A percentile compares a stretch with the other conserved stretches of the same genome.
These are phyloP conservation scores for Suillus placidus DNA, from an alignment of 768 basidiomycete species.

Conservation along the genomic window DNA sequence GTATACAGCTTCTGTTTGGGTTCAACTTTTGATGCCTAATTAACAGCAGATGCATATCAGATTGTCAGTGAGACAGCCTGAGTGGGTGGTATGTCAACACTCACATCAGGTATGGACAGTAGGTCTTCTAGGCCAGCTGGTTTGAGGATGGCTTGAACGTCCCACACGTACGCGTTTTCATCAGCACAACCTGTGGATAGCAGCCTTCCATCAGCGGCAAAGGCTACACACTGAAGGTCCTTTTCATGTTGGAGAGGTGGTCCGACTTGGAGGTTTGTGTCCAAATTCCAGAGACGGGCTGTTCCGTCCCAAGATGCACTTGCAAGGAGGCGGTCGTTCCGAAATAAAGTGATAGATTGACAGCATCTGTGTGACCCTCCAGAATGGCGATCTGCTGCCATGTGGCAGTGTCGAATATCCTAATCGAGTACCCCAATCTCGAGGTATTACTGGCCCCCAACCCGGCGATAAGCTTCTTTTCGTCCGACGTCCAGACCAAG, in stretches of 20 bases:
- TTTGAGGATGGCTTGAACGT: neutral
- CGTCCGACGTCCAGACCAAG: neutral
- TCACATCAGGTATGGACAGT: neutral
- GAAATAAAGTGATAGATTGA: neutral
- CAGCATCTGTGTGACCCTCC: too few relatives aligned
- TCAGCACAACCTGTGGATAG: neutral
- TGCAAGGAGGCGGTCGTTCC: neutral
- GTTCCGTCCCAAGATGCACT: neutral
- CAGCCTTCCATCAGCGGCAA: neutral
- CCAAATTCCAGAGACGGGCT: neutral
- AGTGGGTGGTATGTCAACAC: neutral
- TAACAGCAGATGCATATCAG: too few relatives aligned
- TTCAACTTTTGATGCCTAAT: neutral
- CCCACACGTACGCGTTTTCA: neutral
- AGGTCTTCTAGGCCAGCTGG: neutral
- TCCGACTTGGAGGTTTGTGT: neutral
- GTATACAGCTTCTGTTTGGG: neutral
- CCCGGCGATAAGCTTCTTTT: neutral
- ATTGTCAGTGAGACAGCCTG: neutral
- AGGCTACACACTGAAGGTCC: fast-evolving
- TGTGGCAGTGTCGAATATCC: neutral
- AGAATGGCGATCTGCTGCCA: neutral
- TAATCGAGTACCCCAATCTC: too few relatives aligned
- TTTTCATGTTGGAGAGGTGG: neutral
- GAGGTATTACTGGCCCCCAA: too few relatives aligned